Conservation (phyloP, 345 rosid genomes). For the Eucalyptus curtisii region DNA sequence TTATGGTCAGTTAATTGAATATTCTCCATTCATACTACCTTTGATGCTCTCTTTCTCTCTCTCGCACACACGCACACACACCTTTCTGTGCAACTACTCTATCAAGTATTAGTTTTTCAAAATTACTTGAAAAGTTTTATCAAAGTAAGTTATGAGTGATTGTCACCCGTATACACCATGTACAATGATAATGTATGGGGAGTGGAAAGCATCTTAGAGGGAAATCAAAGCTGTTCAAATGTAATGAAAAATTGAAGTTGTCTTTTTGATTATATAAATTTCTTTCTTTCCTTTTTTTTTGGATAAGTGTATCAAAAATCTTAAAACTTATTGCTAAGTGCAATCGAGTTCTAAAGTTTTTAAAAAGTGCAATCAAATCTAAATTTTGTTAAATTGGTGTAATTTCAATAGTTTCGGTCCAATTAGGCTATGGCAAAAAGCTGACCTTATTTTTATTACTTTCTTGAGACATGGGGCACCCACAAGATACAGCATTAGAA, state of each 20-base stretch:
- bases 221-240: background rate
- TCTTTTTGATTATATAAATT: too few relatives aligned
- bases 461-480: background rate
- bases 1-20: too few relatives aligned
- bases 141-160: too few relatives aligned
- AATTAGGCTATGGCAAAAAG: background rate
- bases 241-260: background rate
- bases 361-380: too few relatives aligned
- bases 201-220: background rate
- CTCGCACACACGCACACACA: fast-evolving
- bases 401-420: background rate
- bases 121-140: too few relatives aligned
- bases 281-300: too few relatives aligned
- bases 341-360: too few relatives aligned
- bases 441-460: background rate
- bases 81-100: background rate
- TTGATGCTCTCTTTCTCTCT: background rate
- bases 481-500: background rate
- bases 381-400: background rate
- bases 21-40: too few relatives aligned
- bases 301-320: background rate
- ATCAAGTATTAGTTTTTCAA: too few relatives aligned
- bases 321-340: background rate
- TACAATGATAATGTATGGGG: background rate
- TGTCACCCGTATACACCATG: background rate